Conservation (phyloP, 305 asterid genomes). For the Fraxinus baroniana region DNA sequence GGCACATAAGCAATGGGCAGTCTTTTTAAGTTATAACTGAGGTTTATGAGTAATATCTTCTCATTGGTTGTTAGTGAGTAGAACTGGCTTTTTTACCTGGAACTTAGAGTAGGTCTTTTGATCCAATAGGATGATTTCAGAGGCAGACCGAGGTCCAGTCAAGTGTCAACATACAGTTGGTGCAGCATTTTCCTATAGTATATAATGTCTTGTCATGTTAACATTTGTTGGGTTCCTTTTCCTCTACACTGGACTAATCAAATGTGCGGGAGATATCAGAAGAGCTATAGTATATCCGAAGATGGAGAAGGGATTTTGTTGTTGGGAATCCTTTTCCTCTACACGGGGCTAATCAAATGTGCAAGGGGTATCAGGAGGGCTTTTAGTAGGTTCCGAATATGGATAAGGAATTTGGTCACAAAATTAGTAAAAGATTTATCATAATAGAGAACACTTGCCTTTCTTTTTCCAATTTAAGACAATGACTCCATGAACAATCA, state of each 20-base stretch:
- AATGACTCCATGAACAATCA: background rate
- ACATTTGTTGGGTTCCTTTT: background rate
- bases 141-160: background rate
- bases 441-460: constrained; percentile 11
- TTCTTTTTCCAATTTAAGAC: constrained; percentile 12
- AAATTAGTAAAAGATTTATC: constrained; percentile 11
- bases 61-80: background rate
- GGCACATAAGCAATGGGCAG: background rate
- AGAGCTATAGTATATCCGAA: background rate
- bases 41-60: background rate
- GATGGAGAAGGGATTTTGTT: background rate
- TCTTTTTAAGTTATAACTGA: background rate
- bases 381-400: background rate
- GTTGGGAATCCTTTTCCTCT: background rate
- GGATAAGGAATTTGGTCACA: constrained; percentile 1
- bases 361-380: constrained; percentile 3
- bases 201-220: background rate
- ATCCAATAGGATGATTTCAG: background rate
- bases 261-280: background rate
- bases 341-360: background rate
- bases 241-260: background rate
- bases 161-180: background rate
- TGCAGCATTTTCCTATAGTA: background rate
- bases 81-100: background rate
- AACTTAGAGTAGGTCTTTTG: background rate